Conservation (phyloP, 2,329 filamentous ascomycete species). For the Stachybotrys chlorohalonatus region DNA sequence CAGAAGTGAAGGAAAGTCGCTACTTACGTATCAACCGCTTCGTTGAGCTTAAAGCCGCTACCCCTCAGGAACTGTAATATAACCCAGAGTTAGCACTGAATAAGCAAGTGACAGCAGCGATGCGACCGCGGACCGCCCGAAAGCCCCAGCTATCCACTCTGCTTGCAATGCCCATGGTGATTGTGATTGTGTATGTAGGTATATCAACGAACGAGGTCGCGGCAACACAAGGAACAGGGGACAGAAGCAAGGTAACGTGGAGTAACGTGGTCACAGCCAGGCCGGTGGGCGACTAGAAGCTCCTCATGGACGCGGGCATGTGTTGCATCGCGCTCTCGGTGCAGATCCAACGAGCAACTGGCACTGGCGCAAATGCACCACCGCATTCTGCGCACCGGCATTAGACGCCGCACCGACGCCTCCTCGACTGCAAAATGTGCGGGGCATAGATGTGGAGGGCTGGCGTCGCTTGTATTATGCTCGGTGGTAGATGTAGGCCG, state of each 20-base stretch:
- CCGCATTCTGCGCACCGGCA: background rate
- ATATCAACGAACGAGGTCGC: background rate
- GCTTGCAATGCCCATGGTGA: too few species aligned
- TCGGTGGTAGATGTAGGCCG: background rate
- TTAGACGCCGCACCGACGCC: background rate
- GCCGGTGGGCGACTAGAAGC: too few species aligned
- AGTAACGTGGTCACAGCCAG: background rate
- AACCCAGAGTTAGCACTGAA: constrained; percentile 12
- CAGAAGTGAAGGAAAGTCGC: constrained; percentile 3
- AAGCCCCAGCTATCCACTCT: background rate
- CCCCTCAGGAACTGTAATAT: constrained; percentile 35
- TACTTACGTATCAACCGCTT: constrained; percentile 51
- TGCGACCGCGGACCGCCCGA: background rate
- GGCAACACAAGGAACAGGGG: background rate
- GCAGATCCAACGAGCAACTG: background rate
- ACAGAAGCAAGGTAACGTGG: background rate
- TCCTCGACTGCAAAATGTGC: background rate
- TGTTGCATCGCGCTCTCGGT: background rate
- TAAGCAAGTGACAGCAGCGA: constrained; percentile 1
- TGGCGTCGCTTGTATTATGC: too few species aligned
- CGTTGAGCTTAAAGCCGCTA: constrained; percentile 40
- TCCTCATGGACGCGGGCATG: background rate
- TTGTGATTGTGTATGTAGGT: too few species aligned
- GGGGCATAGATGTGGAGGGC: background rate
- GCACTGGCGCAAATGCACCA: background rate